Conservation (phyloP, 179 eudicot species). For the Corrigiola litoralis region DNA sequence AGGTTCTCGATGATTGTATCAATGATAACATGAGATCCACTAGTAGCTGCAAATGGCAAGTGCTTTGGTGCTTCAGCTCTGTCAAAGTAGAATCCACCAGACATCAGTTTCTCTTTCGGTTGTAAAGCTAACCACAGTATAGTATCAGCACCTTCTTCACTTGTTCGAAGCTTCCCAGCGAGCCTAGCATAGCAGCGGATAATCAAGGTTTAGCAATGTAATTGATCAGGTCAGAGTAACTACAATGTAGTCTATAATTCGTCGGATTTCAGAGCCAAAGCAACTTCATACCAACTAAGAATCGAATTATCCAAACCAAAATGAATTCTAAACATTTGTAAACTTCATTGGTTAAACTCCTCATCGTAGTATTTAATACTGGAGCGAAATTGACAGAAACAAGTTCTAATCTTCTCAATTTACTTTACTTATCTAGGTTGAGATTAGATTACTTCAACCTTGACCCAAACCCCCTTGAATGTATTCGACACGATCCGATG, state of each 20-base stretch:
- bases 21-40: slow-evolving; percentile 54
- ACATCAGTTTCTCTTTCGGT: slow-evolving; percentile 57
- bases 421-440: no score
- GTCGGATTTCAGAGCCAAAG: not conserved
- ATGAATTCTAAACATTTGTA: no score
- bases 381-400: no score
- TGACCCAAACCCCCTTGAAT: no score
- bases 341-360: no score
- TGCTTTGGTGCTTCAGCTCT: slow-evolving; percentile 86
- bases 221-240: not conserved
- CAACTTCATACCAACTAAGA: no score
- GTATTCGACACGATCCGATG: no score
- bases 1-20: slow-evolving; percentile 47
- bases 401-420: no score
- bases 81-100: slow-evolving; percentile 84
- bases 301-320: no score
- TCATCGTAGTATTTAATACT: no score
- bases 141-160: slow-evolving; percentile 92
- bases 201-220: not conserved
- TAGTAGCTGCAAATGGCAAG: slow-evolving; percentile 56
- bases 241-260: no score
- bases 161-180: slow-evolving; percentile 70
- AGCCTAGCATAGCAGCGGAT: slow-evolving; percentile 51
- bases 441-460: no score
- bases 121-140: slow-evolving; percentile 75